These are phyloP conservation scores for Carex arenaria DNA, from an alignment of 202 grass and related monocot genomes.

Conservation along the genomic window DNA sequence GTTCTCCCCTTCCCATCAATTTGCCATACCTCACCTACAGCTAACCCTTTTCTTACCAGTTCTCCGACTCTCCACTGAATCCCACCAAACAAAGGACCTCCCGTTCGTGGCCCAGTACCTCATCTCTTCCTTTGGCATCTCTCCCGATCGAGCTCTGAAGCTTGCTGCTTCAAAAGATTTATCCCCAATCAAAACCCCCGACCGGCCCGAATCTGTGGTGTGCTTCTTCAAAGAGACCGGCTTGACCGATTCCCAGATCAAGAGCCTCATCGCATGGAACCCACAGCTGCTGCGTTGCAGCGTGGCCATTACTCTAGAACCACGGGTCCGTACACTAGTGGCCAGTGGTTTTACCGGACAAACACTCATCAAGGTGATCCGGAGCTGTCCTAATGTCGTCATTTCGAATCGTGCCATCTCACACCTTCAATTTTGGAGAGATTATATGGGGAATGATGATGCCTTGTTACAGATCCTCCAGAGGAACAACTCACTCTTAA, in stretches of 20 bases:
- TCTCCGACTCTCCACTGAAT: background rate
- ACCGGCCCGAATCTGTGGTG: constrained; percentile 10
- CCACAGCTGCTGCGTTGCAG: constrained; percentile 30
- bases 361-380: constrained; percentile 33
- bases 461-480: constrained; percentile 10
- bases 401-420: background rate
- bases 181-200: background rate
- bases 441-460: constrained; percentile 25
- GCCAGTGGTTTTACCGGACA: constrained; percentile 33
- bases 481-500: constrained; percentile 11
- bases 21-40: background rate
- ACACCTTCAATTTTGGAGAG: constrained; percentile 36
- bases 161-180: background rate
- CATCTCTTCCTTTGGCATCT: constrained; percentile 5
- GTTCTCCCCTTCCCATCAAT: background rate
- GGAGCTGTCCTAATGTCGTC: background rate
- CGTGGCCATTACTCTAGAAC: constrained; percentile 26
- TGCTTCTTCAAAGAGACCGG: constrained; percentile 25
- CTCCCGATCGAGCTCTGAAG: background rate
- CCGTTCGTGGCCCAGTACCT: constrained; percentile 2
- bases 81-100: constrained; percentile 21
- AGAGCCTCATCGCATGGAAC: constrained; percentile 21
- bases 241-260: constrained; percentile 28
- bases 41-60: background rate
- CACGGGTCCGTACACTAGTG: constrained; percentile 16